Conservation (phyloP, 352 stramenopile genomes). For the Halophytophthora polymorphica region DNA sequence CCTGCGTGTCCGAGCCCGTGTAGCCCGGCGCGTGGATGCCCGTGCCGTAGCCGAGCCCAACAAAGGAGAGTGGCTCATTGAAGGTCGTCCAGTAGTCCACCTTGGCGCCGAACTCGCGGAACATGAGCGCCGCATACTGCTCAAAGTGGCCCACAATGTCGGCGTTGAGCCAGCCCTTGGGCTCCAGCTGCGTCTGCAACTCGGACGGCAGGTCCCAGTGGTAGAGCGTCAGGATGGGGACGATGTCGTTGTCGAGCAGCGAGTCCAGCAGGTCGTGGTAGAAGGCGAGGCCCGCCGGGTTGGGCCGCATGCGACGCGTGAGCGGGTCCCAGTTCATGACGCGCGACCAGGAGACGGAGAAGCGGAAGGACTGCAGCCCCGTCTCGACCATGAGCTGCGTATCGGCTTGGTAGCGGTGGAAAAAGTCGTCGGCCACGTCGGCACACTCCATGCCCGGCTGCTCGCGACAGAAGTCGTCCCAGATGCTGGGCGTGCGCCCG, state of each 20-base stretch:
- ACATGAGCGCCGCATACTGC: conserved; percentile 82
- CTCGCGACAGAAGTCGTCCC: conserved; percentile 81
- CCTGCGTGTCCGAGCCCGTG: conserved; percentile 23
- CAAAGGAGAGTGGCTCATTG: conserved; percentile 88
- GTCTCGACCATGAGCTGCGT: conserved; percentile 88
- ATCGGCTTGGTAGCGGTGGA: conserved; percentile 85
- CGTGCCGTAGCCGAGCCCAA: conserved; percentile 37
- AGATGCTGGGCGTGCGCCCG: conserved; percentile 74
- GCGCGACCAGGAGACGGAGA: conserved; percentile 89
- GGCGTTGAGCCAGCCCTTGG: conserved; percentile 43
- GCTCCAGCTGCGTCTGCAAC: conserved; percentile 57
- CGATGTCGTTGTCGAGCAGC: conserved; percentile 64
- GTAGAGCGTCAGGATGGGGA: conserved; percentile 88
- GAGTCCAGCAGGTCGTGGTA: conserved; percentile 88
- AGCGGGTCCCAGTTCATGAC: conserved; percentile 73
- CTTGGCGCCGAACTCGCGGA: conserved; percentile 86
- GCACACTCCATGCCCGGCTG: conserved; percentile 63
- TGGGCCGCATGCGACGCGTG: conserved; percentile 39
- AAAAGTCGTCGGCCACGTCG: conserved; percentile 89
- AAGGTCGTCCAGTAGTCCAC: conserved; percentile 93
- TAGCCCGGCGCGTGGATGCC: conserved; percentile 37
- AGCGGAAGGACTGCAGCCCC: conserved; percentile 89
- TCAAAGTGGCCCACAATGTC: conserved; percentile 49
- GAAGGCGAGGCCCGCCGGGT: conserved; percentile 80
- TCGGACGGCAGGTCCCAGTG: conserved; percentile 91